A percentile compares a stretch with the other conserved stretches of the same genome.
phyloP scores from a whole-genome alignment of 2,329 filamentous ascomycete species.

The Fusarium graminum region DNA sequence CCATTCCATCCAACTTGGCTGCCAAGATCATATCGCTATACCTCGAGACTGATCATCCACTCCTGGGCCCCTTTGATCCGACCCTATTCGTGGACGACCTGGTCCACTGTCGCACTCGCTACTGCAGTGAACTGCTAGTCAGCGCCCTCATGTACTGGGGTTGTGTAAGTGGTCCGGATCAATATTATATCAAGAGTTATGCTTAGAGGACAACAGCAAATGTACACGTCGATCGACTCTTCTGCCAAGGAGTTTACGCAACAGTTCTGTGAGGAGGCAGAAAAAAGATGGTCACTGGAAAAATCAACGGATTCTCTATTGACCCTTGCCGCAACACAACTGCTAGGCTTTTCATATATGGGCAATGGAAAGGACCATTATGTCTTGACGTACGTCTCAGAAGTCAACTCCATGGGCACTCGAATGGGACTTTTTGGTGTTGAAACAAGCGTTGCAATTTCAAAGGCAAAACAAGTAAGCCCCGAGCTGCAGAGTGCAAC shows the following conservation, averaged over 20 bases:
- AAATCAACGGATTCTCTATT: slow-evolving; percentile 31
- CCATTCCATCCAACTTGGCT: slow-evolving; percentile 50
- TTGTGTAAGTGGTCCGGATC: slow-evolving; percentile 21
- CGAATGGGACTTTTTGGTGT: slow-evolving; percentile 51
- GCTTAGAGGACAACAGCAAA: slow-evolving; percentile 28
- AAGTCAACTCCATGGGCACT: slow-evolving; percentile 50
- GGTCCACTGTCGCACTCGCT: slow-evolving; percentile 27
- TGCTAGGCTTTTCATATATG: slow-evolving; percentile 54
- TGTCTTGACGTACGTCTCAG: slow-evolving; percentile 49
- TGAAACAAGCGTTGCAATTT: slow-evolving; percentile 10
- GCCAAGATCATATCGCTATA: slow-evolving; percentile 55
- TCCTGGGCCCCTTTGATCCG: slow-evolving; percentile 55
- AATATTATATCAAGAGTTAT: neutral
- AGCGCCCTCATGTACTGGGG: slow-evolving; percentile 31
- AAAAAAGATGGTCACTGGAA: slow-evolving; percentile 20
- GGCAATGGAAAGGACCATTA: slow-evolving; percentile 54
- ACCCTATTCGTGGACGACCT: slow-evolving; percentile 54
- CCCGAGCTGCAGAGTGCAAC: slow-evolving; percentile 26
- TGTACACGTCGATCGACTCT: slow-evolving; percentile 17
- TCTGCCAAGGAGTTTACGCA: neutral
- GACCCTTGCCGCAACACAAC: slow-evolving; percentile 51
- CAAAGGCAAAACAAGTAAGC: slow-evolving; percentile 19
- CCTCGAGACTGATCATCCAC: slow-evolving; percentile 55
- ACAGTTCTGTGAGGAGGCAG: slow-evolving; percentile 27
- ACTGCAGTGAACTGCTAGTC: slow-evolving; percentile 20